phyloP scores from a whole-genome alignment of 768 basidiomycete species.

The Sporobolomyces phaffii region DNA sequence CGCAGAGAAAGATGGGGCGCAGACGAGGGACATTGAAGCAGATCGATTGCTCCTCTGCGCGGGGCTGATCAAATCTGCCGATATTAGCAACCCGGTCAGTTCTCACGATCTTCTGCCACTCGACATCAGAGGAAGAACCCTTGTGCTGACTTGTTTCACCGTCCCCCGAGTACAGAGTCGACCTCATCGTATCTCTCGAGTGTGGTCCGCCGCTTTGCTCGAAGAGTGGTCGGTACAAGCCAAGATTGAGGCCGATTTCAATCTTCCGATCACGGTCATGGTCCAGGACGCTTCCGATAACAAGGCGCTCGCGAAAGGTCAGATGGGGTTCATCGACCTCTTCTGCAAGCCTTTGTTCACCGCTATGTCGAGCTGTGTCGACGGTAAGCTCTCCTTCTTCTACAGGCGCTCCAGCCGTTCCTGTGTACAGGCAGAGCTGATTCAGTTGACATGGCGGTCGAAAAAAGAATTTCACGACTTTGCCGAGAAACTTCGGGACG shows the following conservation, averaged over 20 bases:
- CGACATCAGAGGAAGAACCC: too few species aligned
- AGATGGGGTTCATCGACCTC: constrained; percentile 78
- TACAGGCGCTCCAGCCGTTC: too few species aligned
- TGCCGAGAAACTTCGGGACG: constrained; percentile 61
- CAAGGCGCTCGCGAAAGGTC: constrained; percentile 66
- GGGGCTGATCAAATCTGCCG: constrained; percentile 90
- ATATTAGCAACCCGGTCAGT: constrained; percentile 95
- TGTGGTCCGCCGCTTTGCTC: constrained; percentile 84
- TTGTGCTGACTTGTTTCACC: background rate
- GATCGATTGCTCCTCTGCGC: constrained; percentile 74
- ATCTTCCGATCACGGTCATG: constrained; percentile 60
- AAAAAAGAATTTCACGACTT: constrained; percentile 66
- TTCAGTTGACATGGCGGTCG: too few species aligned
- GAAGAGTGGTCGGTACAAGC: constrained; percentile 89
- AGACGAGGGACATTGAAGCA: constrained; percentile 33
- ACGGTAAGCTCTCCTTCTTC: constrained; percentile 54
- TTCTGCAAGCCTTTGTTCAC: constrained; percentile 82
- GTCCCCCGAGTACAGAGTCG: constrained; percentile 59
- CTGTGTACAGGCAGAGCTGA: too few species aligned
- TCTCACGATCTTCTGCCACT: too few species aligned
- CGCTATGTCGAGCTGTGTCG: constrained; percentile 64
- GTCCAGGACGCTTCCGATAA: constrained; percentile 47
- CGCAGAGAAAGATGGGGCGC: constrained; percentile 43
- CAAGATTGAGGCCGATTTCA: constrained; percentile 69
- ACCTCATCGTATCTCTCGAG: constrained; percentile 80